Conservation (phyloP, 2,329 filamentous ascomycete species). For the Neocucurbitaria cava region DNA sequence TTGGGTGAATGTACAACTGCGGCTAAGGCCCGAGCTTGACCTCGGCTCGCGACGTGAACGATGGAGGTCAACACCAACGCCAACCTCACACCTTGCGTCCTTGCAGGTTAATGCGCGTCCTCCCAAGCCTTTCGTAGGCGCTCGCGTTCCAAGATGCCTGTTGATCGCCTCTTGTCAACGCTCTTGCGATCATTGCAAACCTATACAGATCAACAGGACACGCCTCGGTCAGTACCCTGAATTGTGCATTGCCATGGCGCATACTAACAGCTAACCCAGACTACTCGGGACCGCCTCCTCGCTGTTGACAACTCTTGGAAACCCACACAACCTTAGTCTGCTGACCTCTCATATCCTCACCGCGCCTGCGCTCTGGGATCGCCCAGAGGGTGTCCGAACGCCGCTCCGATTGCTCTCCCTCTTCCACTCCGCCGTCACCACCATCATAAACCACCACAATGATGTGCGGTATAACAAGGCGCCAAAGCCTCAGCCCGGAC, state of each 20-base stretch:
- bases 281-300: slow-evolving; percentile 71
- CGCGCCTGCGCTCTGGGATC: slow-evolving; percentile 73
- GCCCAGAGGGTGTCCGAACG: slow-evolving; percentile 66
- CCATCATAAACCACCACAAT: slow-evolving; percentile 58
- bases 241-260: slow-evolving; percentile 17
- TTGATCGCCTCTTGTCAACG: slow-evolving; percentile 71
- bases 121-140: slow-evolving; percentile 3
- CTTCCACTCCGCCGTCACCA: slow-evolving; percentile 71
- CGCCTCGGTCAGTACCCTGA: slow-evolving; percentile 57
- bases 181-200: slow-evolving; percentile 70
- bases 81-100: neutral
- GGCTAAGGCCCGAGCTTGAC: slow-evolving; percentile 27
- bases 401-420: slow-evolving; percentile 73
- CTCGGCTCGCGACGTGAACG: slow-evolving; percentile 35
- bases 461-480: slow-evolving; percentile 40
- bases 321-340: slow-evolving; percentile 76
- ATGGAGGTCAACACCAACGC: slow-evolving; percentile 25
- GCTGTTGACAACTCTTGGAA: slow-evolving; percentile 72
- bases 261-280: slow-evolving; percentile 31
- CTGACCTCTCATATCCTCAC: slow-evolving; percentile 75
- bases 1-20: slow-evolving; percentile 16
- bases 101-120: slow-evolving; percentile 4
- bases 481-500: slow-evolving; percentile 34
- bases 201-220: slow-evolving; percentile 65
- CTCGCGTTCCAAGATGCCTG: slow-evolving; percentile 61